phyloP scores from a whole-genome alignment of 345 rosid species.

The Populus pruinosa region DNA sequence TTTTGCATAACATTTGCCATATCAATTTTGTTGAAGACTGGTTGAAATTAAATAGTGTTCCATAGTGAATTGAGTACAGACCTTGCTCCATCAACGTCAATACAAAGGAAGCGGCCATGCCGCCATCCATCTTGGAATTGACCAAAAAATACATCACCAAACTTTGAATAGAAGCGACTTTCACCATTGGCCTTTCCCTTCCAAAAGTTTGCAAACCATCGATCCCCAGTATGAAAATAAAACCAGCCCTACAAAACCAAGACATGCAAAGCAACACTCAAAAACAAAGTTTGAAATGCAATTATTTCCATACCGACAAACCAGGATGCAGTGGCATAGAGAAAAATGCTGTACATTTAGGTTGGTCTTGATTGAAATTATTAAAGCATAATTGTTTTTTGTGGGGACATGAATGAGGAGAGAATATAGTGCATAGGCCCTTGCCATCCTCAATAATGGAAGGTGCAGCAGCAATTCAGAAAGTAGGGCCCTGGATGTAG shows the following conservation, averaged over 20 bases:
- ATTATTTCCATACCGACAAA: not conserved
- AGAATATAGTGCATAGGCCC: not conserved
- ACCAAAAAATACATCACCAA: slow-evolving; percentile 79
- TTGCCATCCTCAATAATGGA: not conserved
- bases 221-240: slow-evolving; percentile 80
- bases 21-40: not conserved
- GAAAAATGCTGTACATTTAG: not conserved
- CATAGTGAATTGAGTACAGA: slow-evolving; percentile 19
- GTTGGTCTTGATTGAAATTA: not conserved
- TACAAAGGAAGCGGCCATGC: slow-evolving; percentile 74
- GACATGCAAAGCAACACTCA: not conserved
- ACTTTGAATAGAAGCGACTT: slow-evolving; percentile 86
- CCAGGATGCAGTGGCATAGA: not conserved
- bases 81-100: slow-evolving; percentile 77
- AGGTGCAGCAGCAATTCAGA: not conserved
- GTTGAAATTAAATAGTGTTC: not conserved
- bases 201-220: slow-evolving; percentile 99
- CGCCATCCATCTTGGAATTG: slow-evolving; percentile 92
- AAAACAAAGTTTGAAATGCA: not conserved
- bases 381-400: too few species aligned
- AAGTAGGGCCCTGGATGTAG: not conserved
- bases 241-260: slow-evolving; percentile 72
- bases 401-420: not conserved
- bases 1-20: not conserved
- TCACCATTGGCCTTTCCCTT: slow-evolving; percentile 95